A percentile compares a stretch with the other conserved stretches of the same genome.
Evolutionary conservation across 2,329 filamentous ascomycete genomes (phyloP).

Genomic region (Dendrostoma leiphaemia): DNA sequence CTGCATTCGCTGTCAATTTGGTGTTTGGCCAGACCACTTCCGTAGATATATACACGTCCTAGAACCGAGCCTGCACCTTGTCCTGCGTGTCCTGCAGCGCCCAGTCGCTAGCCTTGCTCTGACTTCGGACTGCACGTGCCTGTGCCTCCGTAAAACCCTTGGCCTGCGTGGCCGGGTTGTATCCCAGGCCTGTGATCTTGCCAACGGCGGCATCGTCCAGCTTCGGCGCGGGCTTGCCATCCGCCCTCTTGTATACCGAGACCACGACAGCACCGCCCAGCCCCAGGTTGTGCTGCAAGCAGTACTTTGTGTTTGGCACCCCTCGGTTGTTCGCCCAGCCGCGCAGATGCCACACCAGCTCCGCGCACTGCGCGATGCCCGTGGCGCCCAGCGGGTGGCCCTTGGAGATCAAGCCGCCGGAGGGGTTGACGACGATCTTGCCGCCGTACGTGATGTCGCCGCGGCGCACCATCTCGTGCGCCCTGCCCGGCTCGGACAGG

Average conservation of each 20-base stretch:
- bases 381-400: constrained; percentile 92
- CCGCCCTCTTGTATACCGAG: constrained; percentile 82
- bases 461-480: constrained; percentile 82
- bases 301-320: constrained; percentile 65
- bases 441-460: constrained; percentile 93
- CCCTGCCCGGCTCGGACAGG: constrained; percentile 74
- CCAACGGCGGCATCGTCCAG: constrained; percentile 65
- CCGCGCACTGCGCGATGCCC: constrained; percentile 92
- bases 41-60: neutral
- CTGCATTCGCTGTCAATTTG: neutral
- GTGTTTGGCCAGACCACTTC: neutral
- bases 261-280: constrained; percentile 88
- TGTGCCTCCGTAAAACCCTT: constrained; percentile 83
- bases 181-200: constrained; percentile 69
- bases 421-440: constrained; percentile 83
- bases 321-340: constrained; percentile 93
- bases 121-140: constrained; percentile 69
- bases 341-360: constrained; percentile 91
- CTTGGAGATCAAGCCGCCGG: constrained; percentile 92
- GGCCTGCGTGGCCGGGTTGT: constrained; percentile 88
- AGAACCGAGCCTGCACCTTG: constrained; percentile 60
- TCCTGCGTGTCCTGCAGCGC: constrained; percentile 73
- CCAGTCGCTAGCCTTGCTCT: constrained; percentile 63
- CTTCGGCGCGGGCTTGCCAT: constrained; percentile 63
- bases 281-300: constrained; percentile 90